Evolutionary conservation across 495 filamentous ascomycete species (phyloP), one percentile per base, ranked within the genome.

Genomic region (Xylaria scruposa): DNA sequence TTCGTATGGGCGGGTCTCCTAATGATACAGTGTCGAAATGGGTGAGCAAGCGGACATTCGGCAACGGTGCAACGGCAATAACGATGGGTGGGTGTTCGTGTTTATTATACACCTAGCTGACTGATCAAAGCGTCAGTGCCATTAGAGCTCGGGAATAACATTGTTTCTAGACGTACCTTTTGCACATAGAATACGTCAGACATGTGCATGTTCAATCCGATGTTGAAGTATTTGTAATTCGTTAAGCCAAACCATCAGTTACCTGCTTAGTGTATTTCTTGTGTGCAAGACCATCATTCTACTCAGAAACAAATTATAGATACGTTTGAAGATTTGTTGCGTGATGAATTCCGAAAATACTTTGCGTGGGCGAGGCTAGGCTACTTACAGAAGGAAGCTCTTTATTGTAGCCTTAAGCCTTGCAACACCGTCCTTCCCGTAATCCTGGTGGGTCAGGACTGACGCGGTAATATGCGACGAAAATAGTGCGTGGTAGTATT

Each of bases 111-210:
- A 31, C 26, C 53, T 56, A 4, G 29, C 38, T 63, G 10, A 2
- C 24, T 67, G 19, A 24, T 24, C n/a, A 38, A 26, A 42, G 13
- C 9, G 49, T 42, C 17, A 51, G 65, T 49, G 3, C 19, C n/a
- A 19, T 44, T 12, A 10, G 49, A 67, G 65, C 42, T 56, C 49
- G 36, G 47, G 21, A 51, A 67, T 49, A 33, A 49, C 47, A 26
- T 63, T 62, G n/a, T 38, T 51, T 42, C 31, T 4, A 61, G 40
- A 10, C 33, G n/a, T 70, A 61, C 54, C 56, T 70, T 56, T 51
- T 53, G 4, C 26, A 10, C n/a, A 24, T 42, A 44, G 12, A 56
- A 44, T 19, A 51, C 9, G 64, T 31, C n/a, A 21, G 67, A 58
- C 36, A 24, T 47, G 40, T 68, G 53, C 24, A 19, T 67, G 4